These are phyloP conservation scores for Fusarium penzigii DNA, from an alignment of 2,329 filamentous ascomycete species.

Conservation along the genomic window DNA sequence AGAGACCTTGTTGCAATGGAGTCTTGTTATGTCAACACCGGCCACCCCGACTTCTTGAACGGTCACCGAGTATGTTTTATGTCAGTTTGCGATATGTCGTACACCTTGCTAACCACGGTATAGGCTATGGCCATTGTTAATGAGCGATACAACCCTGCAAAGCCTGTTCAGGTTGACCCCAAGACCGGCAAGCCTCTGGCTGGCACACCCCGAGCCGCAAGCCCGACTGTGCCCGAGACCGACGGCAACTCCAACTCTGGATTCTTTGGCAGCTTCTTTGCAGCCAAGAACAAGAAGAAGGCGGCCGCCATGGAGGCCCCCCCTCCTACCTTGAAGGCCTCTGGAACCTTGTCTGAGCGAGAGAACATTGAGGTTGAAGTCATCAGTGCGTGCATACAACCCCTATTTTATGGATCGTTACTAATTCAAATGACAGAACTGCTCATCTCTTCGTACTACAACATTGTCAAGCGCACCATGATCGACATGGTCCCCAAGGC, in stretches of 20 bases:
- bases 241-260: conserved; percentile 62
- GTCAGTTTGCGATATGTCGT: background rate
- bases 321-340: conserved; percentile 89
- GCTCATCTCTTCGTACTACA: conserved; percentile 94
- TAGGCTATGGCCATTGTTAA: conserved; percentile 97
- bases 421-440: conserved; percentile 62
- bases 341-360: conserved; percentile 88
- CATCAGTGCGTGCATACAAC: conserved; percentile 69
- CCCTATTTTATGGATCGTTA: background rate
- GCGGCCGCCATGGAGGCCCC: conserved; percentile 99
- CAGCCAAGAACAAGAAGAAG: conserved; percentile 99
- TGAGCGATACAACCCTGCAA: conserved; percentile 78
- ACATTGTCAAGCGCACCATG: conserved; percentile 97
- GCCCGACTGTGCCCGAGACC: conserved; percentile 64
- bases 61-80: conserved; percentile 71
- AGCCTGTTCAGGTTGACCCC: conserved; percentile 93
- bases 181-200: conserved; percentile 95
- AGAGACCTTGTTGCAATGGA: conserved; percentile 94
- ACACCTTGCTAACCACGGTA: conserved; percentile 5
- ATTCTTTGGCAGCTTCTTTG: conserved; percentile 98
- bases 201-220: conserved; percentile 70
- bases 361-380: conserved; percentile 97
- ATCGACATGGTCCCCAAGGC: conserved; percentile 99
- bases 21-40: conserved; percentile 96
- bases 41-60: conserved; percentile 96